Evolutionary conservation across 2,329 filamentous ascomycete species (phyloP).

Genomic region (Cytospora leucostoma): DNA sequence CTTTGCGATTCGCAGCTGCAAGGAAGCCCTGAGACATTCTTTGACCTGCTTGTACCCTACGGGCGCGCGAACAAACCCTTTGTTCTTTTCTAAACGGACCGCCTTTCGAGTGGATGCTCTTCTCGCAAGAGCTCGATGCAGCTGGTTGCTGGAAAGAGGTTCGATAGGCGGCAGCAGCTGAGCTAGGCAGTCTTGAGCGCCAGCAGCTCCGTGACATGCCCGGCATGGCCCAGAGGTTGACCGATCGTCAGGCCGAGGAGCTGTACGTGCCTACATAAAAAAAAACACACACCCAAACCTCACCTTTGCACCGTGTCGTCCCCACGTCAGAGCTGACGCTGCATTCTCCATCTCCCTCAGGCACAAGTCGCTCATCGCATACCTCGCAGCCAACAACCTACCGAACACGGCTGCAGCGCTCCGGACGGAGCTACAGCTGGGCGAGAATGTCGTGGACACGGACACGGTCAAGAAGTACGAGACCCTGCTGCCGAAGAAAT

Average conservation of each 20-base stretch:
- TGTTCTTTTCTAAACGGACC: background rate
- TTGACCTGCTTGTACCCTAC: background rate
- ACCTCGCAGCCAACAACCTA: conserved; percentile 74
- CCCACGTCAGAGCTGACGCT: conserved; percentile 6
- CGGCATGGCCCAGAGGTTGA: conserved; percentile 48
- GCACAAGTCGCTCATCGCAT: conserved; percentile 92
- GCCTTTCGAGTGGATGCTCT: background rate
- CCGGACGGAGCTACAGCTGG: conserved; percentile 72
- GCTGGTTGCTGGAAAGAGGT: background rate
- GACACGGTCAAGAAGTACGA: conserved; percentile 91
- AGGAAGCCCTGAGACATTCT: background rate
- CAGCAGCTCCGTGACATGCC: background rate
- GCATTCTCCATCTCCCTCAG: conserved; percentile 46
- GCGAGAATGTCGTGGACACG: conserved; percentile 71
- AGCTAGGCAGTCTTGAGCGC: background rate
- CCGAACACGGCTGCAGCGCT: conserved; percentile 69
- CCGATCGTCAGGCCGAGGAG: conserved; percentile 80
- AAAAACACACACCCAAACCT: conserved; percentile 1
- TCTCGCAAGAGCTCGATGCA: background rate
- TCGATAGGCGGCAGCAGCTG: background rate
- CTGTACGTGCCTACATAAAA: conserved; percentile 59
- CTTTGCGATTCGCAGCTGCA: background rate
- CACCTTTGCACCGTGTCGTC: conserved; percentile 21
- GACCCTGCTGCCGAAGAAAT: conserved; percentile 93
- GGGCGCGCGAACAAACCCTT: background rate